These are phyloP conservation scores for Ascochyta fabae DNA, from an alignment of 2,329 filamentous ascomycete species.

Conservation along the genomic window DNA sequence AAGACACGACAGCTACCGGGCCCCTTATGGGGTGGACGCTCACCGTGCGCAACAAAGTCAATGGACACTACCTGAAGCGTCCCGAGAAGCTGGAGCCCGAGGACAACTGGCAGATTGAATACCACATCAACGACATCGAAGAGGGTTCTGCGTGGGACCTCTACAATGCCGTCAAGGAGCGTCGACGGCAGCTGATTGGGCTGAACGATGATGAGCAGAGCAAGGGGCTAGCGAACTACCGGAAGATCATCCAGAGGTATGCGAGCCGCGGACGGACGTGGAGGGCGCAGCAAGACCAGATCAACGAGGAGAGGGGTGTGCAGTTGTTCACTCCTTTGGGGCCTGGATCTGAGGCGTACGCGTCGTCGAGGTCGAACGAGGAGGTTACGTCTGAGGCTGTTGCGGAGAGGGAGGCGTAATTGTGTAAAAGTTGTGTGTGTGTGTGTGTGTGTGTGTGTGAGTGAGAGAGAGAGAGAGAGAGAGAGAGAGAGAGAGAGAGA, in stretches of 20 bases:
- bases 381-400: not conserved
- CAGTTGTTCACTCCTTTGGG: constrained; percentile 44
- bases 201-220: constrained; percentile 53
- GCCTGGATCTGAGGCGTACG: constrained; percentile 30
- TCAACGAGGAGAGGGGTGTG: constrained; percentile 56
- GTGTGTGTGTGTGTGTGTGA: too few relatives aligned
- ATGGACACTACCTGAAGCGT: constrained; percentile 67
- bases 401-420: not conserved
- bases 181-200: constrained; percentile 57
- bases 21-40: constrained; percentile 73
- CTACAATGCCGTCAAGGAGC: constrained; percentile 55
- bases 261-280: constrained; percentile 65
- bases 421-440: too few relatives aligned
- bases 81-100: constrained; percentile 57
- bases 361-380: not conserved
- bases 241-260: constrained; percentile 52
- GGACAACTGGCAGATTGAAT: constrained; percentile 77
- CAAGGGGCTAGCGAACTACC: constrained; percentile 52
- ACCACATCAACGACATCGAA: constrained; percentile 68
- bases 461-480: too few relatives aligned
- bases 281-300: constrained; percentile 61
- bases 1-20: constrained; percentile 7
- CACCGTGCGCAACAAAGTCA: constrained; percentile 74
- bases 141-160: constrained; percentile 21
- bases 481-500: not conserved